Percentiles rank a stretch among this genome's conserved stretches.
Conservation (phyloP, 1,139 yeast genomes). For the Kodamaea anthophila region DNA sequence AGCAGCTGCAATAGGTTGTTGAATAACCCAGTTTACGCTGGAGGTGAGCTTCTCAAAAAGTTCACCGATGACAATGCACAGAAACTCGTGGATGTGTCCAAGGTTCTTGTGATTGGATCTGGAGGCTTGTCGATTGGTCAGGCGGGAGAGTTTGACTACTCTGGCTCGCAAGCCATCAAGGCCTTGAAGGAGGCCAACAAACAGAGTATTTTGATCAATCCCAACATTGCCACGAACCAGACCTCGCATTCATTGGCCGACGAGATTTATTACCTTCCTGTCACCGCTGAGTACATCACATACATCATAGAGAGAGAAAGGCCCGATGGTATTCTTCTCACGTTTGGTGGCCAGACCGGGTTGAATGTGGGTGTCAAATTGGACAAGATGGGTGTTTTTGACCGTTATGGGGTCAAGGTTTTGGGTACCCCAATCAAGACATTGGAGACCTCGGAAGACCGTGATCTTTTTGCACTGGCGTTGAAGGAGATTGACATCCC, state of each 20-base stretch:
- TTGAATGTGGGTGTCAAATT: constrained; percentile 92
- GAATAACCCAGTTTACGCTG: constrained; percentile 37
- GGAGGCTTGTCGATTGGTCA: constrained; percentile 98
- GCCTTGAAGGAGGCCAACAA: constrained; percentile 90
- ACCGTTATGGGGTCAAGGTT: constrained; percentile 86
- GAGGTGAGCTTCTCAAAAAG: constrained; percentile 46
- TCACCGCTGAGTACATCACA: constrained; percentile 91
- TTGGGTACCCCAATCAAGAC: constrained; percentile 96
- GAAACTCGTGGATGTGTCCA: constrained; percentile 74
- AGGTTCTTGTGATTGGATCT: constrained; percentile 90
- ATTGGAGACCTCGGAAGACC: constrained; percentile 92
- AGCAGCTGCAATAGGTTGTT: constrained; percentile 2
- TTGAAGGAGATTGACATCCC: constrained; percentile 90
- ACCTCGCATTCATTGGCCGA: constrained; percentile 95
- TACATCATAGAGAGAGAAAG: constrained; percentile 91
- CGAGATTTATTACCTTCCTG: constrained; percentile 91
- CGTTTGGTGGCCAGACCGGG: constrained; percentile 98
- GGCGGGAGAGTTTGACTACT: constrained; percentile 98
- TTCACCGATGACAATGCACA: constrained; percentile 43
- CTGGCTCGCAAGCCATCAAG: constrained; percentile 96
- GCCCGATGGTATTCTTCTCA: constrained; percentile 91
- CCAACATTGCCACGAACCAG: constrained; percentile 96
- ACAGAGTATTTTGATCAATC: constrained; percentile 81
- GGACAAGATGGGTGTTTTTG: constrained; percentile 89
- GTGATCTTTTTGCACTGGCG: constrained; percentile 93